Base-by-base conservation (phyloP, 345 rosid species). In the Eucalyptus curtisii region DNA sequence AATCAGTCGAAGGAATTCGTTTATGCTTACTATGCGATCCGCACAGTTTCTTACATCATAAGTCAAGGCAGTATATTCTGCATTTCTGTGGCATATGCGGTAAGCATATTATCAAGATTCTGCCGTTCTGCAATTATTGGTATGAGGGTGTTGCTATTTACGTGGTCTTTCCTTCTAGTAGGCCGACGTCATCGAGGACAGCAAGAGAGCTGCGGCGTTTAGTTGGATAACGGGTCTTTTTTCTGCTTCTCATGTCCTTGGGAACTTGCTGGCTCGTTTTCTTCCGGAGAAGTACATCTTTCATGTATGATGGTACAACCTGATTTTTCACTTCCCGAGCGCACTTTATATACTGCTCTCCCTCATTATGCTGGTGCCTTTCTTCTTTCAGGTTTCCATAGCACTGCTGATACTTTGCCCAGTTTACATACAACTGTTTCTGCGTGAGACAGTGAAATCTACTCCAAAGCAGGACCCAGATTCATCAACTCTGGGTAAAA, bases 41-140 rank as follows among this genome's bases (percentile, higher is more conserved):
- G 96, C 79, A 92, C 96, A 17, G 66, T 94, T 87, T 92, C 96
- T 19, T 92, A 89, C 88, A 93, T 94, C 88, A 84, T 93, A 86
- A 92, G 95, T 87, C 96, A 94, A 89, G 96, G 96, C 88, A 94
- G 94, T 88, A 90, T 94, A 87, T 93, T 93, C 92, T 93, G 95
- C 92, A 90, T 94, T 87, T 90, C 94, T 7, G 92, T 94, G 87
- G 94, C 95, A 55, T 94, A 93, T 88, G 93, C 92, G 89, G 95
- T 94, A 93, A 90, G 92, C 45, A 16, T 61, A 37, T 40, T 48
- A 15, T 30, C 14, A 45, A 87, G 57, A 66, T 87, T 87, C 48
- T 6, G 49, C 33, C 10, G 13, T 66, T 31, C 85, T n/a, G 40
- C 68, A 48, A 30, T 49, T 87, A 84, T 81, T 84, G 86, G 22